Percentiles rank a stretch among this genome's conserved stretches.
Evolutionary conservation across 2,329 filamentous ascomycete genomes (phyloP).

Genomic region (Fusarium acutatum): DNA sequence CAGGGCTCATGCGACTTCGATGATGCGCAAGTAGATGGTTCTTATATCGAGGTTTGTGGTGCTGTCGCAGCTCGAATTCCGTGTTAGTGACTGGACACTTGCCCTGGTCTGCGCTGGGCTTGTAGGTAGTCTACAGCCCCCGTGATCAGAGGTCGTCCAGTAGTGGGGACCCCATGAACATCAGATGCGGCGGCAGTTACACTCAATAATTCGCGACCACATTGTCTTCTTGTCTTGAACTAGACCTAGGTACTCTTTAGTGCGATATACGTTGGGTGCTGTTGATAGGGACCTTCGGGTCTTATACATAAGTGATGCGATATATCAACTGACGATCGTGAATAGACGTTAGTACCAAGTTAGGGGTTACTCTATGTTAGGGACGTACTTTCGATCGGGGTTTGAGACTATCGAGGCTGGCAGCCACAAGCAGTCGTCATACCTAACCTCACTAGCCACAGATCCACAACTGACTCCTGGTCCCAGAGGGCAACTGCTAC

Average conservation of each 20-base stretch:
- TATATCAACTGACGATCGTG: not conserved
- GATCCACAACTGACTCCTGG: conserved; percentile 6
- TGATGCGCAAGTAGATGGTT: conserved; percentile 16
- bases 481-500: conserved; percentile 16
- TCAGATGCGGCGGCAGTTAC: not conserved
- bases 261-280: not conserved
- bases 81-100: conserved; percentile 32
- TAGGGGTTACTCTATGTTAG: not conserved
- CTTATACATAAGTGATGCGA: not conserved
- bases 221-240: not conserved
- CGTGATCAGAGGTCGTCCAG: conserved; percentile 25
- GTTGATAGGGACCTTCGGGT: not conserved
- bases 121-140: not conserved
- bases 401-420: not conserved
- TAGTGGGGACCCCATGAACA: not conserved
- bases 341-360: not conserved
- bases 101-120: not conserved
- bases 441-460: not conserved
- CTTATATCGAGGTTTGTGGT: conserved; percentile 4
- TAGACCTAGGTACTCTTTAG: not conserved
- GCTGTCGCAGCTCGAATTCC: conserved; percentile 20
- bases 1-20: conserved; percentile 18
- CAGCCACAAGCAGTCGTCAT: conserved; percentile 31
- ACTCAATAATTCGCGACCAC: not conserved
- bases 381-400: not conserved